These are phyloP conservation scores for Nakaseomyces delphensis DNA, from an alignment of 1,139 yeast species.

Conservation along the genomic window DNA sequence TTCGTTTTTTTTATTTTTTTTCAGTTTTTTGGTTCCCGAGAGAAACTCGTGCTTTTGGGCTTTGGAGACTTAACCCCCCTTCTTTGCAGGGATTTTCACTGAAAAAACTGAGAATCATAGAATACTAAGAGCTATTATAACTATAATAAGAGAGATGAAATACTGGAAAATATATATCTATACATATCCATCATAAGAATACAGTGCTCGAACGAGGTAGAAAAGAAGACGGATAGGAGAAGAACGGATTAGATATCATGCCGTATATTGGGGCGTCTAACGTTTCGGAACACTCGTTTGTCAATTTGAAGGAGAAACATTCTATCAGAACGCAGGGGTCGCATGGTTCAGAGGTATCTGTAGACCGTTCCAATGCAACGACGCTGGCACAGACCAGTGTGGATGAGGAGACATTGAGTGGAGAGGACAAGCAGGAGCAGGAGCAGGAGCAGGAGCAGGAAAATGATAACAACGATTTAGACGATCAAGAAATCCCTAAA, in stretches of 20 bases:
- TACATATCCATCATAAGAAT: too few species aligned
- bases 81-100: too few species aligned
- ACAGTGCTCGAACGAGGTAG: too few species aligned
- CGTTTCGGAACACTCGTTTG: conserved; percentile 15
- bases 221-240: background rate
- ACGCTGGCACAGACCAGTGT: background rate
- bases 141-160: too few species aligned
- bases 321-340: conserved; percentile 10
- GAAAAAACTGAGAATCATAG: too few species aligned
- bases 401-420: background rate
- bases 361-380: too few species aligned
- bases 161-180: too few species aligned
- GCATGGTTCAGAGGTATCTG: conserved; percentile 3
- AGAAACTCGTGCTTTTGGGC: too few species aligned
- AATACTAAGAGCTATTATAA: too few species aligned
- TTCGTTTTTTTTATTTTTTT: too few species aligned
- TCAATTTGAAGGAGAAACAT: conserved; percentile 19
- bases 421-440: background rate
- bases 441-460: background rate
- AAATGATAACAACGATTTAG: background rate
- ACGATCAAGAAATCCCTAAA: background rate
- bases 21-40: too few species aligned
- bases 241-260: conserved; percentile 10
- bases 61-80: too few species aligned
- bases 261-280: conserved; percentile 23